Percentiles rank a stretch among this genome's conserved stretches.
Conservation (phyloP, 371 early-diverging fungal genomes). For the Haplosporangium sp. region DNA sequence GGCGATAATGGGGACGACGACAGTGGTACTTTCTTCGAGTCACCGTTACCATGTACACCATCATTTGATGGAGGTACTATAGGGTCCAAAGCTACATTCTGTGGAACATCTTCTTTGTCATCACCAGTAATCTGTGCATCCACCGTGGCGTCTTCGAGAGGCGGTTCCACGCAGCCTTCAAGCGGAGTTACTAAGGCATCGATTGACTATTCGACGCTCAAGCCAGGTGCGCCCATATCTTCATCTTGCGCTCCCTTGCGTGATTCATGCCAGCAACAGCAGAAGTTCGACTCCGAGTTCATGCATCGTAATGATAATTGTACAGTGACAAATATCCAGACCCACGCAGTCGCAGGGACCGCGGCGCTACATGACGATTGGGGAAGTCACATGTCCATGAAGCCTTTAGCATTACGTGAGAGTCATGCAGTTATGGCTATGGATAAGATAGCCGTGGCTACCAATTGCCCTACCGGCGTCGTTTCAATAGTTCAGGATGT, state of each 20-base stretch:
- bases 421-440: constrained; percentile 6
- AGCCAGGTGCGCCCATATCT: neutral
- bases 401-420: constrained; percentile 1
- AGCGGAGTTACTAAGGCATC: neutral
- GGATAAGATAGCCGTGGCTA: too few species aligned
- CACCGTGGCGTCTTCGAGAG: neutral
- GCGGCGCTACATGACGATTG: neutral
- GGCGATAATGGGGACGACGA: neutral
- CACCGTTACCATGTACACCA: constrained; percentile 23
- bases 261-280: constrained; percentile 4
- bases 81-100: constrained; percentile 8
- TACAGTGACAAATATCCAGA: too few species aligned
- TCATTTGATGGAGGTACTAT: neutral
- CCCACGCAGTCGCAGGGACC: neutral
- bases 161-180: neutral
- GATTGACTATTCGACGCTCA: constrained; percentile 13
- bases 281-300: neutral
- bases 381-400: neutral
- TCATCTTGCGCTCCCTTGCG: neutral
- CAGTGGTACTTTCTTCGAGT: constrained; percentile 13
- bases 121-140: constrained; percentile 3
- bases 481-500: too few species aligned
- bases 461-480: too few species aligned
- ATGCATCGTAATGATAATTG: neutral
- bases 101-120: neutral